Evolutionary conservation across 2,329 filamentous ascomycete species (phyloP), one percentile per base, ranked within the genome.

Genomic region (Graphium sp.): DNA sequence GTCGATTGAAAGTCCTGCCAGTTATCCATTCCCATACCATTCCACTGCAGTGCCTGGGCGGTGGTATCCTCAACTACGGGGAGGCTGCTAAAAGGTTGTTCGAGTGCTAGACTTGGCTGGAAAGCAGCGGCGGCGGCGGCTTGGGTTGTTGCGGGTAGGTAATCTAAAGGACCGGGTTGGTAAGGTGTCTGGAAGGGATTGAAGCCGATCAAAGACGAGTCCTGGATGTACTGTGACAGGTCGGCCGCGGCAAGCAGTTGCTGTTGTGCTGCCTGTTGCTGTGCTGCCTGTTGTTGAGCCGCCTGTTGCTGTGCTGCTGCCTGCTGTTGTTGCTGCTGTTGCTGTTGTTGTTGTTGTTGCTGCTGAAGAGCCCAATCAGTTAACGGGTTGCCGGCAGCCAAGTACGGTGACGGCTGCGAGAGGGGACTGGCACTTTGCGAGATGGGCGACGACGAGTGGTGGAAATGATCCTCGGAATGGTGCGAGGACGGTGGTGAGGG

Each of bases 1-100:
- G 46, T 52, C 33, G 68, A 63, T 40, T 79, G 73, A 42, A 92
- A 79, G 44, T 92, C 83, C 37, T 82, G 74, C 72, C 77, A 84
- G 39, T 78, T 75, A 28, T 75, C 70, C 55, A 79, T 73, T 37
- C 72, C 66, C 36, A 65, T 50, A 27, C 49, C 50, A 18, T 54
- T 69, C 74, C 59, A 81, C 46, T 58, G 70, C 53, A 63, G 60
- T 11, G 63, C 52, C 28, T 67, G 66, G n/a, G 44, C 36, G 9
- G 58, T 49, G 16, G 56, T 50, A 32, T 68, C 62, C 24, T 71
- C 63, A 39, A 71, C 61, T 24, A 66, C 56, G 18, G 65, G 60
- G 46, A 75, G 60, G 34, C 55, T 51, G 41, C 49, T 56, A 51
- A 78, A 84, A 4, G 69, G 55, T 20, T 67, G 62, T 34, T 78